These are phyloP conservation scores for Rubia peregrina DNA, from an alignment of 305 asterid genomes.

Conservation along the genomic window DNA sequence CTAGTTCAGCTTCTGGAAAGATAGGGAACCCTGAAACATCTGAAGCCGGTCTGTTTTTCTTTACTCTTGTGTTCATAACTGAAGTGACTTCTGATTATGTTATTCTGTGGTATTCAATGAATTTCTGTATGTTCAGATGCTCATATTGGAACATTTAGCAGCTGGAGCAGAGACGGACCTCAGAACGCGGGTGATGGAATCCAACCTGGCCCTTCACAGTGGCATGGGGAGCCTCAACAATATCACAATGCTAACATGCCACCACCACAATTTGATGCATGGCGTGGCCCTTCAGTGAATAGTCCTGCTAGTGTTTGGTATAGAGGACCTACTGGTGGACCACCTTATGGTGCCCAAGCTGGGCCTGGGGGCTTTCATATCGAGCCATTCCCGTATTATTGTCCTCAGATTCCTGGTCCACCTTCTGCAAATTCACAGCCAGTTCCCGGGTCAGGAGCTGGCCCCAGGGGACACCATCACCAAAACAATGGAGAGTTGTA, in stretches of 20 bases:
- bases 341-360: constrained; percentile 65
- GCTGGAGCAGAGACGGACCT: constrained; percentile 58
- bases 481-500: constrained; percentile 74
- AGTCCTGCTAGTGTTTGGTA: constrained; percentile 76
- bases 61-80: background rate
- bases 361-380: constrained; percentile 73
- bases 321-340: constrained; percentile 75
- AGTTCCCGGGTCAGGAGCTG: constrained; percentile 48
- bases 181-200: constrained; percentile 47
- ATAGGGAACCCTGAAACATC: constrained; percentile 37
- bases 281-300: constrained; percentile 81
- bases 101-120: constrained; percentile 5
- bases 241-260: constrained; percentile 47
- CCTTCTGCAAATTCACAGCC: constrained; percentile 64
- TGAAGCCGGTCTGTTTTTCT: constrained; percentile 50
- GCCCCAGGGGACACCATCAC: constrained; percentile 75
- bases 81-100: background rate
- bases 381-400: constrained; percentile 76
- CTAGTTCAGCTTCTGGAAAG: constrained; percentile 66
- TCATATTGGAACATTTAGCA: constrained; percentile 39
- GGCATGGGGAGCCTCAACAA: constrained; percentile 78
- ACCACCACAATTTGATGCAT: constrained; percentile 76
- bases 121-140: constrained; percentile 44
- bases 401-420: constrained; percentile 68
- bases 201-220: constrained; percentile 50